Percentiles rank a stretch among this genome's conserved stretches.
These are phyloP conservation scores for Colletotrichum euphorbiae DNA, from an alignment of 2,329 filamentous ascomycete species.

Conservation along the genomic window DNA sequence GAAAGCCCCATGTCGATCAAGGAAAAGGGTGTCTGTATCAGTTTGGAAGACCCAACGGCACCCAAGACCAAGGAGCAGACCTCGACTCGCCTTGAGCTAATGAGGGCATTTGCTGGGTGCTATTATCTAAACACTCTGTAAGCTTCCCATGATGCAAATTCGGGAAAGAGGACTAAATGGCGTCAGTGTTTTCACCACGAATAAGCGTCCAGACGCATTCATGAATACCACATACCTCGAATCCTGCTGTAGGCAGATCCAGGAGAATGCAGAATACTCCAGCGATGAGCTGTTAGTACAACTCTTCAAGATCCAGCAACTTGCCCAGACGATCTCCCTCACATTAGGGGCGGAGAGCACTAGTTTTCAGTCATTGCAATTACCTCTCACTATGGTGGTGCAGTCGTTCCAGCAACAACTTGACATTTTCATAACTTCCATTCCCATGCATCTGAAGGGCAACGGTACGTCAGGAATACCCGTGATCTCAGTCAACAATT, in stretches of 20 bases:
- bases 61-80: conserved; percentile 42
- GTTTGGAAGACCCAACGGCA: neutral
- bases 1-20: conserved; percentile 44
- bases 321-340: conserved; percentile 59
- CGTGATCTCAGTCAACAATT: neutral
- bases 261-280: conserved; percentile 54
- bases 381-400: conserved; percentile 56
- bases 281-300: conserved; percentile 59
- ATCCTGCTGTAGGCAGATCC: conserved; percentile 56
- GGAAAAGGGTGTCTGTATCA: conserved; percentile 19
- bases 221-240: conserved; percentile 60
- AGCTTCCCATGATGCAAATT: conserved; percentile 39
- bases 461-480: conserved; percentile 47
- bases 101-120: conserved; percentile 61
- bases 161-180: neutral
- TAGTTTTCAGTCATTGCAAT: conserved; percentile 48
- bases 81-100: conserved; percentile 52
- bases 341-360: conserved; percentile 49
- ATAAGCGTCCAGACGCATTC: conserved; percentile 61
- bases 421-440: conserved; percentile 50
- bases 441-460: conserved; percentile 50
- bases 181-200: conserved; percentile 55
- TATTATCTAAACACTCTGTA: conserved; percentile 64
- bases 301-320: conserved; percentile 60
- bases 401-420: conserved; percentile 59